These are phyloP conservation scores for Crithidia mellificae DNA, from an alignment of 208 protist species.

Conservation along the genomic window DNA sequence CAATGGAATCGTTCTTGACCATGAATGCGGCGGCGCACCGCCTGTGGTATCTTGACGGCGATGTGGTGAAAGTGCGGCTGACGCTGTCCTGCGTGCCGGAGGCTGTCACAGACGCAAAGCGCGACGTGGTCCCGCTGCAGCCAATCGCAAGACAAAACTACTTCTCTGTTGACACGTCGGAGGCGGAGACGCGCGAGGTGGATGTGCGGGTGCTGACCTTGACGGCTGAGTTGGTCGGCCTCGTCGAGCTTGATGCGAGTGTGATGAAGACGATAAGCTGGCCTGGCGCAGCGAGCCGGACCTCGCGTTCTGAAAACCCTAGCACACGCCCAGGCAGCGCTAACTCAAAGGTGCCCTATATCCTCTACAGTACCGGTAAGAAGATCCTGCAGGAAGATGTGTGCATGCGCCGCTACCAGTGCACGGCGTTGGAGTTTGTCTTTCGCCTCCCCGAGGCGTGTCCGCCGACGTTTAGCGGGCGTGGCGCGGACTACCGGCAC, in stretches of 20 bases:
- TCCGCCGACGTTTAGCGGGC: slow-evolving; percentile 52
- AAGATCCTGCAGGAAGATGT: slow-evolving; percentile 13
- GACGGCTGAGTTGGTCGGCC: slow-evolving; percentile 28
- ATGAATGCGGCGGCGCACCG: slow-evolving; percentile 39
- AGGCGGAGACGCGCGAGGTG: slow-evolving; percentile 21
- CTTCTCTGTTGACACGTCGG: slow-evolving; percentile 37
- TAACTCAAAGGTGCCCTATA: slow-evolving; percentile 8
- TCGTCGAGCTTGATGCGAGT: slow-evolving; percentile 33
- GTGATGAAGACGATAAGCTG: slow-evolving; percentile 37
- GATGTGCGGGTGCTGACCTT: slow-evolving; percentile 38
- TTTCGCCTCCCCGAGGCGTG: slow-evolving; percentile 54
- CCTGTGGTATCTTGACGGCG: slow-evolving; percentile 64
- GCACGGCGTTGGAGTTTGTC: slow-evolving; percentile 25
- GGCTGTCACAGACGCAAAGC: slow-evolving; percentile 2
- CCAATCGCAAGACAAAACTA: slow-evolving; percentile 29
- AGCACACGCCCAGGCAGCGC: neutral
- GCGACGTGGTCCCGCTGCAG: slow-evolving; percentile 25
- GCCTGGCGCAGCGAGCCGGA: slow-evolving; percentile 7
- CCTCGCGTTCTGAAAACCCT: no score
- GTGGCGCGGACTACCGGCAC: slow-evolving; percentile 26
- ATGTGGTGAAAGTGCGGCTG: slow-evolving; percentile 50
- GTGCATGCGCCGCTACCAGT: slow-evolving; percentile 29
- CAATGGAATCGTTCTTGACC: slow-evolving; percentile 21
- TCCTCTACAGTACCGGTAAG: slow-evolving; percentile 21
- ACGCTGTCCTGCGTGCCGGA: slow-evolving; percentile 42